Evolutionary conservation across 2,329 filamentous ascomycete genomes (phyloP).

Genomic region (Myriosclerotinia duriaeana): DNA sequence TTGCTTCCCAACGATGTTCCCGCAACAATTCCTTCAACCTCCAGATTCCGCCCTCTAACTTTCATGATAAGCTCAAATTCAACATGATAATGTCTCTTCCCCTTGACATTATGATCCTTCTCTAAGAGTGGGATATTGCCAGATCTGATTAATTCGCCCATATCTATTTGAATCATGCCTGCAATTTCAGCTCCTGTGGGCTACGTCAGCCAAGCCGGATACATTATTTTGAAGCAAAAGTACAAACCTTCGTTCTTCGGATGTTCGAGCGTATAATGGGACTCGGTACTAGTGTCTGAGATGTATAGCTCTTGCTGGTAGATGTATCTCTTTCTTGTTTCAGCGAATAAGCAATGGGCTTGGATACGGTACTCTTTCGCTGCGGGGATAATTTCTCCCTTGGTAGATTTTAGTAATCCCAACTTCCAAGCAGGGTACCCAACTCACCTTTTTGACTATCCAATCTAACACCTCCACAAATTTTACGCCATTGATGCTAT

Average conservation of each 20-base stretch:
- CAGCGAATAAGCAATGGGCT: background rate
- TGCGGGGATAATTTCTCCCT: conserved; percentile 10
- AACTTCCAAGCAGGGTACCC: background rate
- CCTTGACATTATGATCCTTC: background rate
- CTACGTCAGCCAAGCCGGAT: background rate
- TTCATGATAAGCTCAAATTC: conserved; percentile 13
- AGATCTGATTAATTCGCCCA: conserved; percentile 4
- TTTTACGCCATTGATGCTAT: background rate
- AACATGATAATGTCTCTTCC: background rate
- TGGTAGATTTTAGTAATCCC: background rate
- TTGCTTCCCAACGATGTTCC: background rate
- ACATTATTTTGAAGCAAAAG: background rate
- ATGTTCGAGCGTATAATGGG: conserved; percentile 2
- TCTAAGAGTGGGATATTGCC: background rate
- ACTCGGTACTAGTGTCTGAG: conserved; percentile 15
- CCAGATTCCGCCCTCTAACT: conserved; percentile 2
- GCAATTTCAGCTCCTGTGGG: conserved; percentile 6
- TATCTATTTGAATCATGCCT: background rate
- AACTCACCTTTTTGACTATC: conserved; percentile 13
- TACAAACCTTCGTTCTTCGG: conserved; percentile 14
- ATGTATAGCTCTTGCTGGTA: conserved; percentile 11
- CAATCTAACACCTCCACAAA: conserved; percentile 12
- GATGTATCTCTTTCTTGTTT: background rate
- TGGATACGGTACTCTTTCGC: conserved; percentile 8
- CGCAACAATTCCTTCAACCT: background rate